These are phyloP conservation scores for Lactifluus piperatus DNA, from an alignment of 768 basidiomycete genomes.

Conservation along the genomic window DNA sequence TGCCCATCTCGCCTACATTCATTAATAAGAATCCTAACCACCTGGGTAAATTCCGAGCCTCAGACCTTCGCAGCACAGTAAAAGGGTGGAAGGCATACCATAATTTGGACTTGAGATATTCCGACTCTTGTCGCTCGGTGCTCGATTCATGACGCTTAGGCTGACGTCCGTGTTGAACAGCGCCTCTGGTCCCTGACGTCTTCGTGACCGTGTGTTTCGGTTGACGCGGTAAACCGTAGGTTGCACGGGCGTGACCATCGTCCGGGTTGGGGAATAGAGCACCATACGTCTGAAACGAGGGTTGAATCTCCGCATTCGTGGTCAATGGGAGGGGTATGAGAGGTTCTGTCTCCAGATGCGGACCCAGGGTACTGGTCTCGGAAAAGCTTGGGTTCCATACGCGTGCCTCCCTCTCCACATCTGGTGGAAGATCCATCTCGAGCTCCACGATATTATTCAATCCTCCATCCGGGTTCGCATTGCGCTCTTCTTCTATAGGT, in stretches of 20 bases:
- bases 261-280: neutral
- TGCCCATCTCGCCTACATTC: conserved; percentile 84
- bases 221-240: neutral
- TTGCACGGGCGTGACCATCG: neutral
- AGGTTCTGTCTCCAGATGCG: conserved; percentile 15
- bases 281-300: neutral
- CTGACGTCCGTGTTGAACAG: neutral
- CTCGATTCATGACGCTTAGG: conserved; percentile 2
- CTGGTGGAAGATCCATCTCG: neutral
- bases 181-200: neutral
- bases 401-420: conserved; percentile 15
- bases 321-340: conserved; percentile 8
- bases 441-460: neutral
- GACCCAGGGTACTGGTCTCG: neutral
- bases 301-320: neutral
- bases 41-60: conserved; percentile 36
- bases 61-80: neutral
- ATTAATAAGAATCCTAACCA: conserved; percentile 85
- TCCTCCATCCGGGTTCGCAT: neutral
- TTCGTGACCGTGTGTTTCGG: neutral
- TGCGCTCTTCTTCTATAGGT: conserved; percentile 16
- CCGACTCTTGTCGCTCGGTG: conserved; percentile 45
- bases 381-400: neutral
- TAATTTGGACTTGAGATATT: conserved; percentile 76
- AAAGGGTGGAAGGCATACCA: conserved; percentile 44